Evolutionary conservation across 176 grass and related monocot species (phyloP).

Genomic region (Oryza australiensis): DNA sequence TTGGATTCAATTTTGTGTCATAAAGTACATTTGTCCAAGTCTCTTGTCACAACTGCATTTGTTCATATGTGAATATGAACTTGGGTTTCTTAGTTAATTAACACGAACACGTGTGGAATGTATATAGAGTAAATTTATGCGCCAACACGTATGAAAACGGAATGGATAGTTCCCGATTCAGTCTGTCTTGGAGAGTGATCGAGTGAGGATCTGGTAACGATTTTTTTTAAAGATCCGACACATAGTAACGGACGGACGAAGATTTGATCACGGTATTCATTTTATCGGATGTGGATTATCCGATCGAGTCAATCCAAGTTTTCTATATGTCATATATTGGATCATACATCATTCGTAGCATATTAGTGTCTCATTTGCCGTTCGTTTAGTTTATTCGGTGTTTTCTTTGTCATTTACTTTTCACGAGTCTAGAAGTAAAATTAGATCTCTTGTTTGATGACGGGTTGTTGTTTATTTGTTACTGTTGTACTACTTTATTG

Average conservation of each 20-base stretch:
- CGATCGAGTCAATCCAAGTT: neutral
- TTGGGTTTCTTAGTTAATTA: neutral
- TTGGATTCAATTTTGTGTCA: neutral
- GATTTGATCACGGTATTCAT: neutral
- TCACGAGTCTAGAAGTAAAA: no score
- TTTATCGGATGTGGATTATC: neutral
- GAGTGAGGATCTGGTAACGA: neutral
- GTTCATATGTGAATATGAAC: neutral
- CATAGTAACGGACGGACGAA: neutral
- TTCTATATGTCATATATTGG: neutral
- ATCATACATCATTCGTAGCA: neutral
- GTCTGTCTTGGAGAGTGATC: no score
- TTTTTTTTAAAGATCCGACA: neutral
- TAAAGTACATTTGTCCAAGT: neutral
- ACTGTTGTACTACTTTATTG: no score
- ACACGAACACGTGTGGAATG: no score
- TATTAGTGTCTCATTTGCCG: no score
- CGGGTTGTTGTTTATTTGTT: no score
- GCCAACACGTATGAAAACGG: no score
- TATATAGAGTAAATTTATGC: no score
- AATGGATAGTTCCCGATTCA: no score
- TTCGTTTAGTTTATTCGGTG: no score
- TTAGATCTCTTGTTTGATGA: neutral
- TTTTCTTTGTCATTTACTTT: no score
- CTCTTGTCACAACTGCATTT: neutral